A percentile compares a stretch with the other conserved stretches of the same genome.
These are phyloP conservation scores for Fusarium dimerum DNA, from an alignment of 2,329 filamentous ascomycete genomes.

Conservation along the genomic window DNA sequence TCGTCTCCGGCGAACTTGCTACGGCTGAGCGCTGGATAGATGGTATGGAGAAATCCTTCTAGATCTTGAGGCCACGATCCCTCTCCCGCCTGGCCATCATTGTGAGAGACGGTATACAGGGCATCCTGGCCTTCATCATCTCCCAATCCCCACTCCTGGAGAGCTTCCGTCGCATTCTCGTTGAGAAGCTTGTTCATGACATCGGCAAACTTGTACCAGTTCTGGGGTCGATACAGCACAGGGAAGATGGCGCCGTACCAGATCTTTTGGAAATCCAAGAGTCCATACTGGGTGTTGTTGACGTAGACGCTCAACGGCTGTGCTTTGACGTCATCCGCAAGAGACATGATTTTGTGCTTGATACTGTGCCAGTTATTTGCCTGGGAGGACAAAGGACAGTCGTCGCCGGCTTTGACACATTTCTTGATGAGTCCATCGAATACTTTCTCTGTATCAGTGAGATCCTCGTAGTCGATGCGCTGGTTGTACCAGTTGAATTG, in stretches of 20 bases:
- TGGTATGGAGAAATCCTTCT: conserved; percentile 34
- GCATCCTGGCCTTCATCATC: conserved; percentile 26
- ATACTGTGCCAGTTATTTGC: conserved; percentile 39
- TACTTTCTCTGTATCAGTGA: conserved; percentile 32
- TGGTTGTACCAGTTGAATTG: conserved; percentile 36
- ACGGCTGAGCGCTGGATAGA: conserved; percentile 35
- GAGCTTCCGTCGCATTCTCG: conserved; percentile 43
- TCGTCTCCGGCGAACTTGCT: conserved; percentile 32
- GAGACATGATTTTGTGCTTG: conserved; percentile 31
- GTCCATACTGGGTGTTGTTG: conserved; percentile 41
- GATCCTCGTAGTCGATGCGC: conserved; percentile 26
- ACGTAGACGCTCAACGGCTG: conserved; percentile 45
- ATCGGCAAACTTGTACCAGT: conserved; percentile 39
- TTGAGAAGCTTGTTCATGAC: conserved; percentile 36
- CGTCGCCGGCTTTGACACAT: conserved; percentile 44
- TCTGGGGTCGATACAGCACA: conserved; percentile 39
- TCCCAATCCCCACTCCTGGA: conserved; percentile 34
- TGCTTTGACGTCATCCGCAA: conserved; percentile 35
- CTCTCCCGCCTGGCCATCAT: conserved; percentile 28
- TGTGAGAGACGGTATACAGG: conserved; percentile 25
- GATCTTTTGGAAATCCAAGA: conserved; percentile 38
- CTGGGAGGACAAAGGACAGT: conserved; percentile 43
- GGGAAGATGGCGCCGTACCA: conserved; percentile 41
- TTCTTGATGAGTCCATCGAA: conserved; percentile 37
- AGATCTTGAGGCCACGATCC: conserved; percentile 36